These are phyloP conservation scores for Fusarium denticulatum DNA, from an alignment of 2,329 filamentous ascomycete genomes.

Conservation along the genomic window DNA sequence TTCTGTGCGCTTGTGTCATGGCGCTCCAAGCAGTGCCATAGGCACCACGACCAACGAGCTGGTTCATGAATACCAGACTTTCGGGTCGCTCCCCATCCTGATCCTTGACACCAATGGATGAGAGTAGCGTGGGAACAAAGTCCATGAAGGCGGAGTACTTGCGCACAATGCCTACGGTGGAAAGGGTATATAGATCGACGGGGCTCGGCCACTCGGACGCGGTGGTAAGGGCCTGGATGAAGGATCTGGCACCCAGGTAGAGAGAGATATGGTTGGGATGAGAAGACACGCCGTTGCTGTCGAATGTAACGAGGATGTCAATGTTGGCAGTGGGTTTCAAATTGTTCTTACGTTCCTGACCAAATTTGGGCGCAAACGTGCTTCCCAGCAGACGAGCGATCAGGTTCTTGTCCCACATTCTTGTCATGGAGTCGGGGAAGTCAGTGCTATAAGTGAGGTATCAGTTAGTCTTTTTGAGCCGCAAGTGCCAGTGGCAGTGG, in stretches of 20 bases:
- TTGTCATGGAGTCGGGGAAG: constrained; percentile 91
- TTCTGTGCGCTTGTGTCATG: constrained; percentile 90
- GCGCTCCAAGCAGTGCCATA: constrained; percentile 74
- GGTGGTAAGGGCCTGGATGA: constrained; percentile 73
- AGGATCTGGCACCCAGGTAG: constrained; percentile 81
- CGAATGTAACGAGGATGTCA: constrained; percentile 91
- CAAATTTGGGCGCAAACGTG: constrained; percentile 76
- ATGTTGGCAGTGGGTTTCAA: constrained; percentile 64
- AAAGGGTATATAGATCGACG: constrained; percentile 86
- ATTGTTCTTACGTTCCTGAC: constrained; percentile 47
- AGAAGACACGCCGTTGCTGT: constrained; percentile 80
- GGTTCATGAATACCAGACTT: constrained; percentile 76
- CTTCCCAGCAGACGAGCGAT: constrained; percentile 76
- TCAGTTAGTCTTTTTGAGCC: background rate
- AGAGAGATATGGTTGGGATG: constrained; percentile 96
- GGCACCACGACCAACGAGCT: constrained; percentile 67
- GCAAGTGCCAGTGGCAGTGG: background rate
- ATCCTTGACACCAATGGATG: constrained; percentile 50
- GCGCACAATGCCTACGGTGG: constrained; percentile 74
- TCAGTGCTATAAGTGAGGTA: constrained; percentile 52
- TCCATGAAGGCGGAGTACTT: constrained; percentile 88
- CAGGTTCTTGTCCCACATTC: constrained; percentile 75
- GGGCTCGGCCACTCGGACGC: constrained; percentile 74
- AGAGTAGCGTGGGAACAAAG: constrained; percentile 72
- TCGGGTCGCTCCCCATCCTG: constrained; percentile 55